Evolutionary conservation across 225 moss, liverwort and hornwort genomes (phyloP).

Genomic region (Neckera pumila): DNA sequence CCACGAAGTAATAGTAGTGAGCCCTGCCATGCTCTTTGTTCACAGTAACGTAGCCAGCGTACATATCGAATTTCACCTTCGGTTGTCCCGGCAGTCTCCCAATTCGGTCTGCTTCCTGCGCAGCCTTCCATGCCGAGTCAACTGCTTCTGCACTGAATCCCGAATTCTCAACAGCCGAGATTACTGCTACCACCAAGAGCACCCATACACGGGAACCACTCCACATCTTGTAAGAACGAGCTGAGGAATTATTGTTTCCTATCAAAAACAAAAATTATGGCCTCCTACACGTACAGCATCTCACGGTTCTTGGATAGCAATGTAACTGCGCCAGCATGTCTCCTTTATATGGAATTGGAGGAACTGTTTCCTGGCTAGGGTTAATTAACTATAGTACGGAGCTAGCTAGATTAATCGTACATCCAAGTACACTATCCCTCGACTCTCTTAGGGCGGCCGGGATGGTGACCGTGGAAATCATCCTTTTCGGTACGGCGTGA

Average conservation of each 20-base stretch:
- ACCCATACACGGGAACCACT: background rate
- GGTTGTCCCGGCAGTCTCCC: constrained; percentile 31
- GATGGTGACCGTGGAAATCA: background rate
- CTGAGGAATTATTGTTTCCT: background rate
- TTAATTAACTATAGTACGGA: background rate
- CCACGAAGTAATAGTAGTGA: constrained; percentile 35
- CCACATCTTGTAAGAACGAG: background rate
- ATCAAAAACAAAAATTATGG: background rate
- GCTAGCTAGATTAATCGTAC: too few relatives aligned
- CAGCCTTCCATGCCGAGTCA: constrained; percentile 10
- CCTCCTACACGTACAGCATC: background rate
- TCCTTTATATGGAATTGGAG: background rate
- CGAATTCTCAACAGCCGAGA: background rate
- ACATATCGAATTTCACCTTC: constrained; percentile 18
- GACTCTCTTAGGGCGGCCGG: background rate
- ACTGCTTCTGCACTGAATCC: background rate
- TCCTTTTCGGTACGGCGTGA: background rate
- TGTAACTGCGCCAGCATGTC: too few relatives aligned
- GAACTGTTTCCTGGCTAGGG: background rate
- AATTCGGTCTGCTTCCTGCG: constrained; percentile 18
- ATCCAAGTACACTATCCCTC: background rate
- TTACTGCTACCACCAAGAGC: background rate
- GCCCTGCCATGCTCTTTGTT: constrained; percentile 22
- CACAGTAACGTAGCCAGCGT: constrained; percentile 36
- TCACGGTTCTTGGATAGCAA: background rate